Evolutionary conservation across 768 basidiomycete species (phyloP).

Genomic region (Grammothele lineata): DNA sequence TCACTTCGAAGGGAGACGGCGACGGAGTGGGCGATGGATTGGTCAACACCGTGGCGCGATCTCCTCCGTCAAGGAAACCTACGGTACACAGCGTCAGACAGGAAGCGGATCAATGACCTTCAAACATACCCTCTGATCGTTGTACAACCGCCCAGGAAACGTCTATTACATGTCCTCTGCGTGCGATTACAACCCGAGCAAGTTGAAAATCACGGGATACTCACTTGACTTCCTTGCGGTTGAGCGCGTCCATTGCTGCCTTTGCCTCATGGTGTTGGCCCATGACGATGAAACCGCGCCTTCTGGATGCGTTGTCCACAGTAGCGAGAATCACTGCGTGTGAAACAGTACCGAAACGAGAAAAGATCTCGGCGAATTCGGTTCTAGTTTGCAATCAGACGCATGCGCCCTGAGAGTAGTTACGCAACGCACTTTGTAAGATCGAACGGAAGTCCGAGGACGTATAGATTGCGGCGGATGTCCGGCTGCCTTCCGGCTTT

Average conservation of each 20-base stretch:
- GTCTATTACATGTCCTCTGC: conserved; percentile 70
- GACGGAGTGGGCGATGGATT: conserved; percentile 35
- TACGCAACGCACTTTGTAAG: conserved; percentile 69
- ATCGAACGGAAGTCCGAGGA: conserved; percentile 79
- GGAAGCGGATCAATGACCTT: neutral
- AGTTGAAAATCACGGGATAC: no score
- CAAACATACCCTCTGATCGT: conserved; percentile 64
- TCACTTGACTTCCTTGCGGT: conserved; percentile 68
- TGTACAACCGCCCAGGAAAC: conserved; percentile 88
- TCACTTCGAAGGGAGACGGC: conserved; percentile 21
- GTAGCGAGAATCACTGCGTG: conserved; percentile 83
- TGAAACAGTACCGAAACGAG: conserved; percentile 59
- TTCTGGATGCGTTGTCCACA: conserved; percentile 76
- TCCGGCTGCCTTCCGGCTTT: conserved; percentile 35
- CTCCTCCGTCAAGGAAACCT: conserved; percentile 82
- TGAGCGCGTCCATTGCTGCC: conserved; percentile 59
- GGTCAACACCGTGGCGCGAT: conserved; percentile 63
- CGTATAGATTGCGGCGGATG: conserved; percentile 73
- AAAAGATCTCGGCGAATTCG: conserved; percentile 61
- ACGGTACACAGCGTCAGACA: conserved; percentile 1
- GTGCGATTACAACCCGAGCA: no score
- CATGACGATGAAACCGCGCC: conserved; percentile 85
- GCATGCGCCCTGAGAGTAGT: no score
- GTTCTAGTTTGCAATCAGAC: no score
- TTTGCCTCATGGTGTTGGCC: conserved; percentile 67